phyloP scores from a whole-genome alignment of 129 eudicot genomes.

The Flaveria linearis region DNA sequence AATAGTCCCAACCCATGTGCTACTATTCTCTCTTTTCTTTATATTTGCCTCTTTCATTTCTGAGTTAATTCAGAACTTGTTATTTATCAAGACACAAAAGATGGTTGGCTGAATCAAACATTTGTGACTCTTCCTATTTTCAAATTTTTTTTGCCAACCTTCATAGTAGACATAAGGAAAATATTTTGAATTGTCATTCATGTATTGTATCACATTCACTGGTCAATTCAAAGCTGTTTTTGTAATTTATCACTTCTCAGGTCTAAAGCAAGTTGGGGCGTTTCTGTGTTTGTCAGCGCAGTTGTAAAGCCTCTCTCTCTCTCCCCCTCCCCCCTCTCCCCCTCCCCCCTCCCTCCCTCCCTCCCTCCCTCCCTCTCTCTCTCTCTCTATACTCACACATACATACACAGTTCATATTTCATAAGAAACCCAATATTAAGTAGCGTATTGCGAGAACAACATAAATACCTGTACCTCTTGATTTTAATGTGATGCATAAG shows the following conservation, averaged over 20 bases:
- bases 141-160: not conserved
- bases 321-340: not conserved
- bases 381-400: slow-evolving; percentile 2
- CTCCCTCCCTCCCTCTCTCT: slow-evolving; percentile 14
- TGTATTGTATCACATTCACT: slow-evolving; percentile 17
- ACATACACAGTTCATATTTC: no score
- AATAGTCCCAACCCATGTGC: not conserved
- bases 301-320: slow-evolving; percentile 47
- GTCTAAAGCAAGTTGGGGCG: slow-evolving; percentile 69
- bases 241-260: slow-evolving; percentile 39
- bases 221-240: not conserved
- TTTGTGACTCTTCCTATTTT: not conserved
- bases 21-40: not conserved
- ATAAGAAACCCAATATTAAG: no score
- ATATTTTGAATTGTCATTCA: not conserved
- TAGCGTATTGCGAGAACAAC: no score
- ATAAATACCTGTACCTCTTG: no score
- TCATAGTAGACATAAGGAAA: not conserved
- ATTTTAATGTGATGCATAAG: no score
- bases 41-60: not conserved
- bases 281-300: slow-evolving; percentile 70
- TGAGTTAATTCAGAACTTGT: not conserved
- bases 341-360: slow-evolving; percentile 13
- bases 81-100: not conserved
- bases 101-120: slow-evolving; percentile 7